phyloP scores from a whole-genome alignment of 1,139 yeast genomes.

The Candida freyschussii region DNA sequence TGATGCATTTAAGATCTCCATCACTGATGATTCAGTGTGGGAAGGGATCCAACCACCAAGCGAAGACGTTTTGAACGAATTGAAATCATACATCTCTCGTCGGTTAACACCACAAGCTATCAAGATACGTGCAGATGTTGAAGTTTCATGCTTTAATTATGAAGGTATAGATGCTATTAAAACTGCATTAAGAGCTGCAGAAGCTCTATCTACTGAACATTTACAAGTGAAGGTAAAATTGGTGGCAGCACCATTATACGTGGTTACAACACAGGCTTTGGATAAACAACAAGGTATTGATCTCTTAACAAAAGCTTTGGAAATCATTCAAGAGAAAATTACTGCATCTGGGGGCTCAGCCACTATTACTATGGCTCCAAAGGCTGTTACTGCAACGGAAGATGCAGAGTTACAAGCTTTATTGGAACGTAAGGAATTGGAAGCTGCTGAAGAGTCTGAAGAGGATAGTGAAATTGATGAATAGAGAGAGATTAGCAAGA shows the following conservation, averaged over 20 bases:
- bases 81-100: conserved; percentile 80
- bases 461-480: conserved; percentile 33
- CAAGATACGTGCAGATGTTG: conserved; percentile 95
- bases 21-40: conserved; percentile 86
- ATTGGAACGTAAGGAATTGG: conserved; percentile 71
- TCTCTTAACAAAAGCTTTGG: conserved; percentile 73
- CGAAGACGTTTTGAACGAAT: conserved; percentile 68
- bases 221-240: conserved; percentile 87
- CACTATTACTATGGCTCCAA: conserved; percentile 95
- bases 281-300: conserved; percentile 88
- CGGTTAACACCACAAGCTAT: conserved; percentile 97
- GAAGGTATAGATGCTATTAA: conserved; percentile 98
- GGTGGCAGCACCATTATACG: conserved; percentile 97
- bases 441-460: conserved; percentile 52
- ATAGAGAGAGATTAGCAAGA: conserved; percentile 15
- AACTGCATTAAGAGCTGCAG: conserved; percentile 83
- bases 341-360: conserved; percentile 78
- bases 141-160: conserved; percentile 93
- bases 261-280: conserved; percentile 85
- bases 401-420: conserved; percentile 97
- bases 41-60: conserved; percentile 65
- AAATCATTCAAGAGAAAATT: conserved; percentile 64
- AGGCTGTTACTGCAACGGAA: conserved; percentile 97
- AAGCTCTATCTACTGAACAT: conserved; percentile 74
- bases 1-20: conserved; percentile 94